Base-by-base conservation (phyloP, 2,329 filamentous ascomycete species). In the Exophiala xenobiotica region DNA sequence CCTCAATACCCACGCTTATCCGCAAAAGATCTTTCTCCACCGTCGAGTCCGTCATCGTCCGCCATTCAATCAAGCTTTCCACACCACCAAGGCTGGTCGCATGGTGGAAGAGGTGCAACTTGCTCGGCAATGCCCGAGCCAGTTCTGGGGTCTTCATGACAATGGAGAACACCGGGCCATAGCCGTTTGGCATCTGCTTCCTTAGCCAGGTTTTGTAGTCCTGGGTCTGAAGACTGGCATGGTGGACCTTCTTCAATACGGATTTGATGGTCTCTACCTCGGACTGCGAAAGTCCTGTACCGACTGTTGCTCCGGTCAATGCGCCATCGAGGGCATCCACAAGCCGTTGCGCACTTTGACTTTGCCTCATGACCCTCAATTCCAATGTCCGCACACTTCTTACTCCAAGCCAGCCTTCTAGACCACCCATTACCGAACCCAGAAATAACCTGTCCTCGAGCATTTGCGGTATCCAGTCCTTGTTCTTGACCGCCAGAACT, bases 51-150 rank as follows among this genome's bases (percentile, higher is more conserved):
- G 83, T 85, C 88, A 97, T 92, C 38, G 86, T 81, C 52, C 92
- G 78, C 92, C 92, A 97, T 78, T 97, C 92, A 62, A 97, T 90
- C 74, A 97, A 70, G 64, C 88, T 92, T 79, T 97, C 92, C 7
- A 96, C 90, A 4, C 92, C 91, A 1, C 92, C 92, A 20, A 97
- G 72, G 67, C 88, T 95, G 3, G 92, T 97, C 6, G 92, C 92
- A 70, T 97, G 92, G 62, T 95, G 88, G 74, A 97, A 97, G 38
- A 96, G 78, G 2, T 76, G 67, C 67, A 97, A 71, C 68, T 88
- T 87, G 64, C 85, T 87, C 3, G 93, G 93, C 57, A 99, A 70
- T 23, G 74, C 69, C 59, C 78, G 80, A 3, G 93, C 91, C 45
- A 79, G 65, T 1, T 75, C 72, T 54, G 79, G 75, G 2, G 78